Evolutionary conservation across 176 grass and related monocot genomes (phyloP).

Genomic region (Avena atlantica): DNA sequence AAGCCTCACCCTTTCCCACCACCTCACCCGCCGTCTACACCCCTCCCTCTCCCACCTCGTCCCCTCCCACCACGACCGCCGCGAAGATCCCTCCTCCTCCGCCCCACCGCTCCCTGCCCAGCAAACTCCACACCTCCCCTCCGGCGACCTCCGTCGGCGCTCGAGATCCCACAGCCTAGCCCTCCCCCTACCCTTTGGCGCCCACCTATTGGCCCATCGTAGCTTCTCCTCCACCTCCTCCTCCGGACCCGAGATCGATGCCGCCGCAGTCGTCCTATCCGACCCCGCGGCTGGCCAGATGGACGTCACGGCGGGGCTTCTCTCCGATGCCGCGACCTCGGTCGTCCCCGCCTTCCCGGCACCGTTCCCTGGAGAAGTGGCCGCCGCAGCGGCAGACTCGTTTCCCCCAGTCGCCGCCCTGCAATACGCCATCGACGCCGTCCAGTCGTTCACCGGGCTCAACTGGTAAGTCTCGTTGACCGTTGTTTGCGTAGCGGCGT

Average conservation of each 20-base stretch:
- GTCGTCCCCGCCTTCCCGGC: constrained; percentile 15
- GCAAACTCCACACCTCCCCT: constrained; percentile 14
- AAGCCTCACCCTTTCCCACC: constrained; percentile 52
- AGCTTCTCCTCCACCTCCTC: constrained; percentile 31
- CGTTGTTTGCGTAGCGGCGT: not conserved
- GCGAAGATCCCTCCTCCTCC: constrained; percentile 30
- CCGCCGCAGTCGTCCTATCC: constrained; percentile 42
- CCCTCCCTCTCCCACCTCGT: constrained; percentile 56
- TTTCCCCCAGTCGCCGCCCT: constrained; percentile 69
- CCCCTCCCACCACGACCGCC: constrained; percentile 36
- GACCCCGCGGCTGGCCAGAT: constrained; percentile 31
- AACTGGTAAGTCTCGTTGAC: constrained; percentile 58
- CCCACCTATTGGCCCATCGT: constrained; percentile 42
- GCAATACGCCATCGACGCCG: constrained; percentile 74
- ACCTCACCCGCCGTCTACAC: constrained; percentile 51
- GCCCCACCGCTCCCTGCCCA: not conserved
- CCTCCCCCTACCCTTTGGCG: constrained; percentile 42
- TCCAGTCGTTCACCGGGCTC: constrained; percentile 73
- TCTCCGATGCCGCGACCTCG: constrained; percentile 32
- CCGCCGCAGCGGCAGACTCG: constrained; percentile 77
- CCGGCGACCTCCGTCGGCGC: not conserved
- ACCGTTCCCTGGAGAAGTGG: constrained; percentile 78
- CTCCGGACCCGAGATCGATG: constrained; percentile 28
- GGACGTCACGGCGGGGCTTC: constrained; percentile 35
- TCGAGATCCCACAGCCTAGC: constrained; percentile 10